Base-by-base conservation (phyloP, 306 rosid species). In the Prosopis cineraria region DNA sequence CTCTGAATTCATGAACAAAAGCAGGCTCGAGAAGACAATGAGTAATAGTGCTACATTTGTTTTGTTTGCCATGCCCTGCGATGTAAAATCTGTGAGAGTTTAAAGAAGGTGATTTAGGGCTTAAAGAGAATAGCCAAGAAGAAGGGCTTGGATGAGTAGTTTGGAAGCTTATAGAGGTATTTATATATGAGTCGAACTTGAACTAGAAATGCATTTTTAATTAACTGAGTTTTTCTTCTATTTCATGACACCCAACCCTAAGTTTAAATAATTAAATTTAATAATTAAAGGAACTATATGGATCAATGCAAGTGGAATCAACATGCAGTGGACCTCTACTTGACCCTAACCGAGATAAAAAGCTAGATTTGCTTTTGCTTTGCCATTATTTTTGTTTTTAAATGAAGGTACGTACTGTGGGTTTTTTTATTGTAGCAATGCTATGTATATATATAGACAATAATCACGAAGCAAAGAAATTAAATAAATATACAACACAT, bases 51-150 rank as follows among this genome's bases (percentile, higher is more conserved):
- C 30, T 62, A 56, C 37, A 13, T 52, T 20, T 52, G 17, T 72
- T 76, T 41, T 45, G 27, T 70, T 82, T 34, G 68, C 81, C 90
- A 81, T 87, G 64, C 10, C 70, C 73, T 41, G n/a, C 68, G 44
- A 6, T 9, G 2, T 41, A 11, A 55, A 3, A 24, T 55, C 1
- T 24, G 29, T 4, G 65, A 27, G 33, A 27, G 36, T 25, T 58
- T 27, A 5, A 52, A 41, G 36, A 62, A 64, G 56, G 48, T 19
- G 68, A 27, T 56, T 33, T 17, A 43, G 64, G 33, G 64, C 5
- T 11, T 3, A 25, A 12, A 58, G 36, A 58, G 10, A 25, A 25
- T 55, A 22, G 13, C 16, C 39, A 48, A 3, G 6, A 10, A 41
- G 31, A 24, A 27, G 65, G 36, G 36, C 36, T 27, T 27, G 63